Evolutionary conservation across 2,329 filamentous ascomycete species (phyloP).

Genomic region (Colletotrichum caudatum): DNA sequence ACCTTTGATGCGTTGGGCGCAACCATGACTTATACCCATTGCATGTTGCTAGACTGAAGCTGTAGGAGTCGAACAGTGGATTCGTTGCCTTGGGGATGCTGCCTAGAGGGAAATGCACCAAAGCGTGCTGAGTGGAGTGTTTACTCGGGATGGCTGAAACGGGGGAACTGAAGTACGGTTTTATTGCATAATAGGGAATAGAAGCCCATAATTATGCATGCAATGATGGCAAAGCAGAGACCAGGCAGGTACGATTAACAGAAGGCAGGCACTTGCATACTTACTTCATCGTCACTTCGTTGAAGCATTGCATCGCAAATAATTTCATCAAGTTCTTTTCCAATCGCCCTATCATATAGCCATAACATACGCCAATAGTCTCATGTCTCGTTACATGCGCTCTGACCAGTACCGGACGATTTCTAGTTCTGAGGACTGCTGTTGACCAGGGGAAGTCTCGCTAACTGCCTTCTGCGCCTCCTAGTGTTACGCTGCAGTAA

Average conservation of each 20-base stretch:
- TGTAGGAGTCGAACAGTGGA: slow-evolving; percentile 12
- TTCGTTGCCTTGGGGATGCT: slow-evolving; percentile 41
- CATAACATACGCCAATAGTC: slow-evolving; percentile 17
- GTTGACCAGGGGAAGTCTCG: slow-evolving; percentile 37
- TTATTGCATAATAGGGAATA: background rate
- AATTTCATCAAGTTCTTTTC: background rate
- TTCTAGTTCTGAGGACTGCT: slow-evolving; percentile 7
- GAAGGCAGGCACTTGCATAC: background rate
- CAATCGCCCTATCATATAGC: slow-evolving; percentile 5
- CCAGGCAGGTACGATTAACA: background rate
- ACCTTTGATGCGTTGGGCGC: background rate
- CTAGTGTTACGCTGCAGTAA: slow-evolving; percentile 37
- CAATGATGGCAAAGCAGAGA: background rate
- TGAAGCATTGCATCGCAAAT: background rate
- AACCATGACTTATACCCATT: slow-evolving; percentile 26
- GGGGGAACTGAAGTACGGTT: rapidly evolving
- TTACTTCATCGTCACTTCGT: no score
- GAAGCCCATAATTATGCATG: background rate
- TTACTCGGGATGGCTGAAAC: background rate
- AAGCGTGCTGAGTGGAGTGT: background rate
- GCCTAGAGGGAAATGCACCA: slow-evolving; percentile 25
- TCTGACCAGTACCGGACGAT: background rate
- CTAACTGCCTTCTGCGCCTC: slow-evolving; percentile 43
- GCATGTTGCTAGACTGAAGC: slow-evolving; percentile 11
- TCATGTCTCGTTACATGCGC: slow-evolving; percentile 3